phyloP scores from a whole-genome alignment of 352 stramenopile species.

The Globisporangium nagaii region DNA sequence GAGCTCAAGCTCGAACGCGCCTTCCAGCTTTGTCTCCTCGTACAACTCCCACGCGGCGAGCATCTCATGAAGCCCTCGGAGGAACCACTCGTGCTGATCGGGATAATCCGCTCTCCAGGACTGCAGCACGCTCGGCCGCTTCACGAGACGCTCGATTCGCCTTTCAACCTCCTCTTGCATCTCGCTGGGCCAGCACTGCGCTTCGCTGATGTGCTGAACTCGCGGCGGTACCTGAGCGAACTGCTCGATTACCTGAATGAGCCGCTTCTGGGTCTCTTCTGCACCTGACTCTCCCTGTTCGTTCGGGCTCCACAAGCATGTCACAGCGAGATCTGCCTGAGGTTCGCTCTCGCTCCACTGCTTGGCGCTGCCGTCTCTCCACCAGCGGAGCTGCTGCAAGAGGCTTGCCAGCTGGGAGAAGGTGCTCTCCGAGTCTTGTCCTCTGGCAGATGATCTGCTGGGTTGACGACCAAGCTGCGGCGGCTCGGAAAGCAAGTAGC shows the following conservation, averaged over 20 bases:
- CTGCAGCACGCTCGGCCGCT: not conserved
- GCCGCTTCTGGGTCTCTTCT: not conserved
- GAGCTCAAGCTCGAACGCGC: constrained; percentile 1
- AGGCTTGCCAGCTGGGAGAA: not conserved
- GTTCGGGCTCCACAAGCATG: not conserved
- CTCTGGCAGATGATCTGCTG: not conserved
- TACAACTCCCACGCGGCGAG: not conserved
- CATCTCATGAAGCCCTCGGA: not conserved
- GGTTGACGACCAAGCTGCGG: not conserved
- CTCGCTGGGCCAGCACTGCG: not conserved
- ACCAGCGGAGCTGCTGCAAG: constrained; percentile 1
- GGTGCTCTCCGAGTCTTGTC: not conserved
- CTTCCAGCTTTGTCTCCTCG: constrained; percentile 6
- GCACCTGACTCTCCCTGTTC: not conserved
- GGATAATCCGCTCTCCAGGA: not conserved
- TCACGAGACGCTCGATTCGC: not conserved
- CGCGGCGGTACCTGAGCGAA: not conserved
- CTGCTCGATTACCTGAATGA: not conserved
- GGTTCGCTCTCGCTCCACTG: not conserved
- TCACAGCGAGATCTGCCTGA: not conserved
- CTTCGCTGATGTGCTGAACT: not conserved
- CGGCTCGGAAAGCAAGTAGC: not conserved
- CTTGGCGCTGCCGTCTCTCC: not conserved
- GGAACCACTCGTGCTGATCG: not conserved
- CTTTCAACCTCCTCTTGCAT: not conserved